These are phyloP conservation scores for Aegilops speltoides DNA, from an alignment of 176 grass and related monocot species.

Conservation along the genomic window DNA sequence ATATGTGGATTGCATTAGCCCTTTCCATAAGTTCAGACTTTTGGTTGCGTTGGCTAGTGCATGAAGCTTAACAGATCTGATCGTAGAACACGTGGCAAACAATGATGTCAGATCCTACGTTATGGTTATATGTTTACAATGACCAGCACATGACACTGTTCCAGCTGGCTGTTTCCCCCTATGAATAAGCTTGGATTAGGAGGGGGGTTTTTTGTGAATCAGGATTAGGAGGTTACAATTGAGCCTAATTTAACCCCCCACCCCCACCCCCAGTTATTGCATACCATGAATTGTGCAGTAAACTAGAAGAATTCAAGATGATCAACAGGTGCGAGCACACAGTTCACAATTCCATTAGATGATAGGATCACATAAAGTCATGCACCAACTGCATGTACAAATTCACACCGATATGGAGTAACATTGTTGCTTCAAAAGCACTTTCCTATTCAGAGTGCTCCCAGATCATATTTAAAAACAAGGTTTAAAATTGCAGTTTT, in stretches of 20 bases:
- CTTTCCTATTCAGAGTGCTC: background rate
- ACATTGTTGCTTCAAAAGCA: background rate
- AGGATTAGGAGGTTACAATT: background rate
- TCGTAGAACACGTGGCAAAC: background rate
- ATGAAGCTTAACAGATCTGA: background rate
- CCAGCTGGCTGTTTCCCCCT: background rate
- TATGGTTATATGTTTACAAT: background rate
- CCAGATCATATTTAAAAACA: background rate
- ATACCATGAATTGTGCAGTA: slow-evolving; percentile 4
- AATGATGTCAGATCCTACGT: background rate
- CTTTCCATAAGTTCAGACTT: too few species aligned
- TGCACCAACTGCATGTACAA: slow-evolving; percentile 17
- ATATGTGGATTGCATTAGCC: too few species aligned
- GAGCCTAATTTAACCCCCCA: background rate
- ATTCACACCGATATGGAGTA: background rate
- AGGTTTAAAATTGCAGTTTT: background rate
- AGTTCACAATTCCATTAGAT: background rate
- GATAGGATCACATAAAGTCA: slow-evolving; percentile 10
- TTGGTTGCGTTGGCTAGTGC: too few species aligned
- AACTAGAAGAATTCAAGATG: slow-evolving; percentile 1
- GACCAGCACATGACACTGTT: background rate
- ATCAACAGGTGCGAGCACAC: background rate
- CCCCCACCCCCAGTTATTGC: background rate
- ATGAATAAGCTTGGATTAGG: background rate
- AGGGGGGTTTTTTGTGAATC: background rate